Percentiles rank a stretch among this genome's conserved stretches.
These are phyloP conservation scores for Herpetospermum pedunculosum DNA, from an alignment of 306 rosid genomes.

Conservation along the genomic window DNA sequence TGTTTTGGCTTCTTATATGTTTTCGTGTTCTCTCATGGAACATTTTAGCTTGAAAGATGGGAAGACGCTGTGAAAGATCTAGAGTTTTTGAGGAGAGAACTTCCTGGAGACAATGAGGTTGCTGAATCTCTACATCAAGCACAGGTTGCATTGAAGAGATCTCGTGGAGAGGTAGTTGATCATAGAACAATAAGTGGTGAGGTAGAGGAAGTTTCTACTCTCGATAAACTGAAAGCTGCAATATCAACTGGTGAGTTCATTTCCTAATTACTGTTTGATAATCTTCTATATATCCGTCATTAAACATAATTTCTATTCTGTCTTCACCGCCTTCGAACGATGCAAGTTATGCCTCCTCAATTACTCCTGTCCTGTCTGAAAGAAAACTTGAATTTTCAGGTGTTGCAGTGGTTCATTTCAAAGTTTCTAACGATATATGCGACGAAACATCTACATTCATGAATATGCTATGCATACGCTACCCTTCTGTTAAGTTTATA, in stretches of 20 bases:
- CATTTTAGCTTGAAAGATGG: conserved; percentile 79
- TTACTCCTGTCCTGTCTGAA: neutral
- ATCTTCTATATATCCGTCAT: neutral
- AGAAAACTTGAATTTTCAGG: conserved; percentile 37
- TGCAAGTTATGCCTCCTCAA: neutral
- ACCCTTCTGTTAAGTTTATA: conserved; percentile 54
- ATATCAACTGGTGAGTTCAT: conserved; percentile 51
- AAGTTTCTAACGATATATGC: conserved; percentile 50
- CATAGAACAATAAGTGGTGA: conserved; percentile 46
- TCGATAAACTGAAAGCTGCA: conserved; percentile 55
- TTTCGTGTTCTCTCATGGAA: neutral
- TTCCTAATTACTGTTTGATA: neutral
- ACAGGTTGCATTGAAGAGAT: conserved; percentile 43
- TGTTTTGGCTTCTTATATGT: conserved; percentile 11
- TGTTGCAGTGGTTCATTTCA: conserved; percentile 68
- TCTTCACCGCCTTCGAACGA: neutral
- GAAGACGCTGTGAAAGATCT: conserved; percentile 72
- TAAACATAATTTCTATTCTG: neutral
- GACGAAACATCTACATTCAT: conserved; percentile 74
- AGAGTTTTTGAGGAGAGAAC: conserved; percentile 51
- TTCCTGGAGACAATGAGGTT: conserved; percentile 70
- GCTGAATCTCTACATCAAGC: conserved; percentile 60
- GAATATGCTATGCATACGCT: conserved; percentile 69
- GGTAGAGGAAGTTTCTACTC: conserved; percentile 62
- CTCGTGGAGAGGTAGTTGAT: conserved; percentile 24